These are phyloP conservation scores for Termitomyces sp. DNA, from an alignment of 768 basidiomycete species.

Conservation along the genomic window DNA sequence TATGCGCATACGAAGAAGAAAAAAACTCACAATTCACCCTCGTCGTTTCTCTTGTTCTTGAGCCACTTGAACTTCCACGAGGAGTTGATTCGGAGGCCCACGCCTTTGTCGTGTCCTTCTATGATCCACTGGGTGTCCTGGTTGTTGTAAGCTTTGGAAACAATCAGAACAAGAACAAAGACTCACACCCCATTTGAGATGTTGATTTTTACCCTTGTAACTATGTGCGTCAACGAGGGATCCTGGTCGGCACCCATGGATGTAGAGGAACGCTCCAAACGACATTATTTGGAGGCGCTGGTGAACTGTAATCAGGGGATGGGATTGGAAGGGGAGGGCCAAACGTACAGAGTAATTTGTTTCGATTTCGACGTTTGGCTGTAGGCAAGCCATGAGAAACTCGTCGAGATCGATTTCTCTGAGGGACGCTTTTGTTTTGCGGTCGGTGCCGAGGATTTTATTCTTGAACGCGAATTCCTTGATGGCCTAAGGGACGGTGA, in stretches of 20 bases:
- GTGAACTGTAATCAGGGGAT: not conserved
- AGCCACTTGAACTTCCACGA: not conserved
- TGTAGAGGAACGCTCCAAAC: not conserved
- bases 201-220: not conserved
- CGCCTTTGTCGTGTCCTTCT: not conserved
- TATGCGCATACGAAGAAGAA: not conserved
- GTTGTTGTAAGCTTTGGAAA: too few species aligned
- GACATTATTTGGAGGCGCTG: not conserved
- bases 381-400: too few species aligned
- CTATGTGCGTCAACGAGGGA: not conserved
- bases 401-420: not conserved
- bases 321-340: too few species aligned
- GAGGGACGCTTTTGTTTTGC: too few species aligned
- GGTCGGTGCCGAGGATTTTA: too few species aligned
- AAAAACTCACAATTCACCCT: not conserved
- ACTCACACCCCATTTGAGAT: too few species aligned
- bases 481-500: too few species aligned
- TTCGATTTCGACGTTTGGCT: not conserved
- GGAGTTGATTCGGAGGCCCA: not conserved
- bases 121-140: not conserved
- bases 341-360: not conserved
- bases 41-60: not conserved
- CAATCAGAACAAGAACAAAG: too few species aligned
- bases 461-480: too few species aligned
- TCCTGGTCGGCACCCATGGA: not conserved